These are phyloP conservation scores for Carex pumila DNA, from an alignment of 176 grass and related monocot genomes.

Conservation along the genomic window DNA sequence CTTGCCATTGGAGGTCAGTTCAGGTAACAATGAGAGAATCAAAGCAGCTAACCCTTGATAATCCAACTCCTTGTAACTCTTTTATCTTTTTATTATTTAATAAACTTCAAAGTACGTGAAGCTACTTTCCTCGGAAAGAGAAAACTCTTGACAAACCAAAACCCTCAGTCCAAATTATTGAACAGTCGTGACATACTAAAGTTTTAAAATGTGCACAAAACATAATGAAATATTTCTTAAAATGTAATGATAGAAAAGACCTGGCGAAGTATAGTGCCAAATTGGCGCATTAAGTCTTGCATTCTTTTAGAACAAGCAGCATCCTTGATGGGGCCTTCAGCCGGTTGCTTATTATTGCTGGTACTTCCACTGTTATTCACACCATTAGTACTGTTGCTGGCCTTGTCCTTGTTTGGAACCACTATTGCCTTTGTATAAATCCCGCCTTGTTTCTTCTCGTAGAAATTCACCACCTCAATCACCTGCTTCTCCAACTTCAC, in stretches of 20 bases:
- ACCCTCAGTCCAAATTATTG: background rate
- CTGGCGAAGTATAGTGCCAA: conserved; percentile 56
- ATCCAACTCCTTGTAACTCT: background rate
- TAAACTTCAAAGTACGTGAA: too few relatives aligned
- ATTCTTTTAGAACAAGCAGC: conserved; percentile 38
- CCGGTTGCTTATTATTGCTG: conserved; percentile 1
- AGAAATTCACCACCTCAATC: conserved; percentile 20
- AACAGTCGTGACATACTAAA: background rate
- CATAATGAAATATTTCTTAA: background rate
- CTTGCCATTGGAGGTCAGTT: background rate
- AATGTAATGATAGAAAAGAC: conserved; percentile 23
- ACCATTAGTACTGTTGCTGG: background rate
- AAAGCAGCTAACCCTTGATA: background rate
- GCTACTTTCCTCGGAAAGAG: too few relatives aligned
- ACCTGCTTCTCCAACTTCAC: conserved; percentile 17
- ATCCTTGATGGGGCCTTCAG: conserved; percentile 19
- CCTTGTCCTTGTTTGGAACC: conserved; percentile 6
- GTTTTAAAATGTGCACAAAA: background rate
- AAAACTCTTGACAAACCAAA: background rate
- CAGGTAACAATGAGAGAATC: background rate
- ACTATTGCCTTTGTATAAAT: background rate
- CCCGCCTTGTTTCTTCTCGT: conserved; percentile 10
- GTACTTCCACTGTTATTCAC: background rate
- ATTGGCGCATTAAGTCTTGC: conserved; percentile 66
- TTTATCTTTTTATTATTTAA: too few relatives aligned